Percentiles rank a stretch among this genome's conserved stretches.
Conservation (phyloP, 495 filamentous ascomycete genomes). For the Symbiotaphrina buchneri region DNA sequence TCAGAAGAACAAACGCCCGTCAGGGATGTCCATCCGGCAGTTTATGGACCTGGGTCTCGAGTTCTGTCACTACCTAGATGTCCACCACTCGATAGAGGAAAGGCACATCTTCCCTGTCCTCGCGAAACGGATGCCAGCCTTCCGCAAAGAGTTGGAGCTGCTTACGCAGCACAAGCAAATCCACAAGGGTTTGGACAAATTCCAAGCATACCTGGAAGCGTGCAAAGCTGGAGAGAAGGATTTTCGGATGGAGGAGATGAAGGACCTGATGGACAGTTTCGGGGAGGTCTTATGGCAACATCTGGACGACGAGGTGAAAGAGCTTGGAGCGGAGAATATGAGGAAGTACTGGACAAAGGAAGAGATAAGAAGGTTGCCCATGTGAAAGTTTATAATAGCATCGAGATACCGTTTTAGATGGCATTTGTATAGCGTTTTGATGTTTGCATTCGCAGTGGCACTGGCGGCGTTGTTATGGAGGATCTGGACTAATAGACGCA, state of each 20-base stretch:
- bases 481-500: no score
- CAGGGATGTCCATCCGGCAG: conserved; percentile 32
- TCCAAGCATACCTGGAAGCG: conserved; percentile 41
- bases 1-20: conserved; percentile 24
- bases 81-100: conserved; percentile 78
- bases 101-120: conserved; percentile 59
- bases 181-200: conserved; percentile 53
- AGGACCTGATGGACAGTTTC: conserved; percentile 16
- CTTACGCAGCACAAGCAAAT: conserved; percentile 64
- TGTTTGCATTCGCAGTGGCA: no score
- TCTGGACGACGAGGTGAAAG: conserved; percentile 49
- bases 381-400: no score
- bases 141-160: conserved; percentile 38
- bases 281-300: conserved; percentile 49
- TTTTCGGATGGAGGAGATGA: conserved; percentile 10
- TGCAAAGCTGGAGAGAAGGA: conserved; percentile 24
- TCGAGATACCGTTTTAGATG: no score
- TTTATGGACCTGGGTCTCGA: conserved; percentile 39
- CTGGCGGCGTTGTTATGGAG: no score
- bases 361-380: conserved; percentile 53
- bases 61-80: conserved; percentile 43
- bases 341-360: conserved; percentile 55
- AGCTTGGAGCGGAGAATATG: conserved; percentile 69
- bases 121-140: conserved; percentile 62
- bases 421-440: no score